Evolutionary conservation across 768 basidiomycete species (phyloP).

Genomic region (Rhizopogon vesiculosus): DNA sequence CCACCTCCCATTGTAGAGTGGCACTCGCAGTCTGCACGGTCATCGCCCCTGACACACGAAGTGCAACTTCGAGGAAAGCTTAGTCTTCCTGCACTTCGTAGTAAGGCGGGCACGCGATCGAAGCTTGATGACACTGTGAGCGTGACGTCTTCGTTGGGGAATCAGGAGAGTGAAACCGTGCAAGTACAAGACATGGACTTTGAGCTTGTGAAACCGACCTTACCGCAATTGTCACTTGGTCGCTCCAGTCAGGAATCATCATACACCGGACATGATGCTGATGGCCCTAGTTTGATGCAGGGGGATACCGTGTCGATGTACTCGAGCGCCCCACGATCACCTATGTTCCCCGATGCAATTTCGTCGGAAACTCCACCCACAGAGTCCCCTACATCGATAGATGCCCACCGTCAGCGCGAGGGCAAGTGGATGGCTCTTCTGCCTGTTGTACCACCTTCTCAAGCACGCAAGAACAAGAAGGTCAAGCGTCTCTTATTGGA

Average conservation of each 20-base stretch:
- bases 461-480: slow-evolving; percentile 77
- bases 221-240: slow-evolving; percentile 36
- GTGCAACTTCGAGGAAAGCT: slow-evolving; percentile 51
- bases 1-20: slow-evolving; percentile 37
- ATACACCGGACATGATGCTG: slow-evolving; percentile 25
- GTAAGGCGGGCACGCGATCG: slow-evolving; percentile 26
- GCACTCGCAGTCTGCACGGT: slow-evolving; percentile 25
- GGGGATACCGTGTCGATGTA: slow-evolving; percentile 40
- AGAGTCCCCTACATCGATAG: slow-evolving; percentile 27
- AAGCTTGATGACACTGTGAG: slow-evolving; percentile 28
- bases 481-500: slow-evolving; percentile 68
- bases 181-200: slow-evolving; percentile 83
- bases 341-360: slow-evolving; percentile 11
- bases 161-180: slow-evolving; percentile 47
- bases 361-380: neutral
- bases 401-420: slow-evolving; percentile 74
- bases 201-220: slow-evolving; percentile 64
- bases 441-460: slow-evolving; percentile 48
- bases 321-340: slow-evolving; percentile 27
- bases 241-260: slow-evolving; percentile 54
- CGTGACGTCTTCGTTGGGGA: slow-evolving; percentile 11
- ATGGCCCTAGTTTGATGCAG: slow-evolving; percentile 20
- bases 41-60: slow-evolving; percentile 24
- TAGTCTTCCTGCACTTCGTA: slow-evolving; percentile 61
- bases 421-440: slow-evolving; percentile 70